phyloP scores from a whole-genome alignment of 805 yeast genomes.

The Torulaspora delbrueckii region DNA sequence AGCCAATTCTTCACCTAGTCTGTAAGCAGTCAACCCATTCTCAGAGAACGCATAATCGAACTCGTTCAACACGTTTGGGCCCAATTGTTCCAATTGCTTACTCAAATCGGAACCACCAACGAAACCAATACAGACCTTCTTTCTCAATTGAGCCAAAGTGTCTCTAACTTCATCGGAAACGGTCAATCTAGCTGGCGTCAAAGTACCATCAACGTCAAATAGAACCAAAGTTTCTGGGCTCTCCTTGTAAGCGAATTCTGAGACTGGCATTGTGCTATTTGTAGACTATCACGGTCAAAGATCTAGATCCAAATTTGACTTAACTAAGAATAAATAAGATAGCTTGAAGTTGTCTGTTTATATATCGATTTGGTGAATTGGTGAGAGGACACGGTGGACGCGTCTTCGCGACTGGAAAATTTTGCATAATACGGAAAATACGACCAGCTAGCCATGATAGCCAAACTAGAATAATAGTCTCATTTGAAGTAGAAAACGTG shows the following conservation, averaged over 20 bases:
- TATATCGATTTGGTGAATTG: background rate
- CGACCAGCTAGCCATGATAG: no score
- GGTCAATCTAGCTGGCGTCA: slow-evolving; percentile 90
- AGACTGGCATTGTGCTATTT: slow-evolving; percentile 18
- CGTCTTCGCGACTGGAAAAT: slow-evolving; percentile 6
- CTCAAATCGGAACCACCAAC: slow-evolving; percentile 95
- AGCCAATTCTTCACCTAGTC: slow-evolving; percentile 79
- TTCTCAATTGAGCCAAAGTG: slow-evolving; percentile 67
- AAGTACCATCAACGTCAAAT: slow-evolving; percentile 97
- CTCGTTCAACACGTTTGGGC: slow-evolving; percentile 65
- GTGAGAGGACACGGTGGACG: slow-evolving; percentile 4
- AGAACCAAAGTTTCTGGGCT: slow-evolving; percentile 83
- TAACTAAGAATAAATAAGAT: background rate
- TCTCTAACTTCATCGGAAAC: slow-evolving; percentile 74
- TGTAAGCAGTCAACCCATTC: slow-evolving; percentile 97
- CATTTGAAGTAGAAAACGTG: background rate
- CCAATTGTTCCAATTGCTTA: slow-evolving; percentile 96
- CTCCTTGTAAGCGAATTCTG: slow-evolving; percentile 68
- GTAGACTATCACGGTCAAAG: background rate
- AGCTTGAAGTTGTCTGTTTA: background rate
- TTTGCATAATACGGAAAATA: background rate
- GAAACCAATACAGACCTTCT: slow-evolving; percentile 92
- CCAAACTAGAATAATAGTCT: background rate
- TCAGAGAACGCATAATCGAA: slow-evolving; percentile 97
- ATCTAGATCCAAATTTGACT: background rate